These are phyloP conservation scores for Gloeopeniophorella convolvens DNA, from an alignment of 768 basidiomycete genomes.

Conservation along the genomic window DNA sequence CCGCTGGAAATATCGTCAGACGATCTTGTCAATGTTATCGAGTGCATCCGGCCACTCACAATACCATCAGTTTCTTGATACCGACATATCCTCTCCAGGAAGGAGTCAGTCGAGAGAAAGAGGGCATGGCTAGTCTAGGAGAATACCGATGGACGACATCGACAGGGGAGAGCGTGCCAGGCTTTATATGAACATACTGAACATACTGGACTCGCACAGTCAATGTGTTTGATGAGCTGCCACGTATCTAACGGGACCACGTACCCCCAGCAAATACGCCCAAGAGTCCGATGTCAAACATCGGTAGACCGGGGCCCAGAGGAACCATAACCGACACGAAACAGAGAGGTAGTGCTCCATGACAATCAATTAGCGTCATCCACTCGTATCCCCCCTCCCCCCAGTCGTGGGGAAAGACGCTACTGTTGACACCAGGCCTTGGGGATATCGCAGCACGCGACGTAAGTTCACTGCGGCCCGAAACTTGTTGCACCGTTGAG, in stretches of 20 bases:
- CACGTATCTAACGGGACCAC: neutral
- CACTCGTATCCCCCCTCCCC: no score
- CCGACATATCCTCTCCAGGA: conserved; percentile 13
- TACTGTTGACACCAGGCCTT: neutral
- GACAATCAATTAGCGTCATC: no score
- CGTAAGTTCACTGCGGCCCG: neutral
- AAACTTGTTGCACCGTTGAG: neutral
- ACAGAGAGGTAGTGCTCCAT: neutral
- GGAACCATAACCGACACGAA: neutral
- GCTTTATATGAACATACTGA: no score
- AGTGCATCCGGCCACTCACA: conserved; percentile 7
- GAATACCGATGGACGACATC: neutral
- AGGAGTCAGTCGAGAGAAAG: conserved; percentile 13
- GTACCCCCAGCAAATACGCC: neutral
- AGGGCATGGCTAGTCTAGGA: conserved; percentile 3
- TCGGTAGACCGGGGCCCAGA: neutral
- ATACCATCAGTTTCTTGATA: conserved; percentile 14
- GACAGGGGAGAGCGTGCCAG: neutral
- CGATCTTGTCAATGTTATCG: neutral
- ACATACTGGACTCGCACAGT: no score
- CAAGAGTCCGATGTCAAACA: no score
- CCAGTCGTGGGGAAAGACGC: no score
- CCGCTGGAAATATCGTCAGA: conserved; percentile 7
- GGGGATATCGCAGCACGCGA: neutral
- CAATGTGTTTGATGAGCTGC: neutral